Conservation (phyloP, 352 stramenopile genomes). For the Phytophthora pistaciae region DNA sequence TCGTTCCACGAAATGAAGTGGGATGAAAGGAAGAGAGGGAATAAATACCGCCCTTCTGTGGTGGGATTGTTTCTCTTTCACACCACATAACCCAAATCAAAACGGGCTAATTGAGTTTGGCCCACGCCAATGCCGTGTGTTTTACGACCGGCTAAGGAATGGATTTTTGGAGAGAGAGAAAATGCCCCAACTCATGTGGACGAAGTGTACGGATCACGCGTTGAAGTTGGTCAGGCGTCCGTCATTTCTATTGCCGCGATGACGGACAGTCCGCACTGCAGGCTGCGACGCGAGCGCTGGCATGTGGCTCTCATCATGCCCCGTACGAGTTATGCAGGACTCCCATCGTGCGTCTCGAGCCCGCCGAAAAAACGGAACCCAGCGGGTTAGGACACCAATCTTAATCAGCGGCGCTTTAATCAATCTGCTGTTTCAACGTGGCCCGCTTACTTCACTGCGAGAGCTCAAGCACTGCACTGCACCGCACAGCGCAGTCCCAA, state of each 20-base stretch:
- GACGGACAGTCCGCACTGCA: conserved; percentile 1
- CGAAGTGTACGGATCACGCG: conserved; percentile 17
- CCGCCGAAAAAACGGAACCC: conserved; percentile 20
- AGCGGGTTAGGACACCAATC: conserved; percentile 24
- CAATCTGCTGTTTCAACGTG: conserved; percentile 12
- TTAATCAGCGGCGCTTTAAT: conserved; percentile 13
- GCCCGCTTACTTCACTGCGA: background rate
- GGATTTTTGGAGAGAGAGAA: conserved; percentile 19
- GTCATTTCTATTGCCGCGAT: conserved; percentile 22
- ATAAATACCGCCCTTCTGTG: background rate
- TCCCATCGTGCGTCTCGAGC: conserved; percentile 19
- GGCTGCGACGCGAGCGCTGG: background rate
- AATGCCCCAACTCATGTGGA: conserved; percentile 20
- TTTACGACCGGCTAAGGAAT: conserved; percentile 24
- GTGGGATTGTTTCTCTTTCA: background rate
- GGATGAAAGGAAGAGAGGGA: background rate
- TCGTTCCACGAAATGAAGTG: background rate
- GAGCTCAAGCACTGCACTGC: background rate
- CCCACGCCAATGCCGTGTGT: background rate
- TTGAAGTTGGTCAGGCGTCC: conserved; percentile 17
- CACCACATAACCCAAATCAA: background rate
- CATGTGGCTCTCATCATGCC: conserved; percentile 9
- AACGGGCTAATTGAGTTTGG: background rate
- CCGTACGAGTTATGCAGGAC: conserved; percentile 18
- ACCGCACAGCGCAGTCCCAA: background rate